Evolutionary conservation across 148 eudicot species (phyloP).

Genomic region (Nepenthes mirabilis): DNA sequence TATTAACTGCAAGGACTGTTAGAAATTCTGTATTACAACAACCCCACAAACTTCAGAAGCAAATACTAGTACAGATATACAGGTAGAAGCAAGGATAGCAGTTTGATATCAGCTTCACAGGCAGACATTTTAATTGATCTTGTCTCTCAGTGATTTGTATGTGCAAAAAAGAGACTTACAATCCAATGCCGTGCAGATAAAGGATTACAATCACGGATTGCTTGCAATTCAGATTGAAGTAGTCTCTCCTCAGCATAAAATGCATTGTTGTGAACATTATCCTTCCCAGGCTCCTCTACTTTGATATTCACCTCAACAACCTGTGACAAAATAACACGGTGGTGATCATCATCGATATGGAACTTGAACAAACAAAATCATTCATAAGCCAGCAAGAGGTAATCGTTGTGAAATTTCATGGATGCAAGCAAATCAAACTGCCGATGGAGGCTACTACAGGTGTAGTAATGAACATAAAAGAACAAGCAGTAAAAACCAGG

Average conservation of each 20-base stretch:
- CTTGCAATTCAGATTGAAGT: constrained; percentile 74
- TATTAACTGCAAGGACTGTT: not conserved
- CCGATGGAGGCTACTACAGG: not conserved
- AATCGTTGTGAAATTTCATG: no score
- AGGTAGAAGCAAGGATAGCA: no score
- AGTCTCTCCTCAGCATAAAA: constrained; percentile 85
- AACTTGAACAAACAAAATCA: no score
- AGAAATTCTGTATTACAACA: not conserved
- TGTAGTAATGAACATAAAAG: not conserved
- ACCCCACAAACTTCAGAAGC: no score
- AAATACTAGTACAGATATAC: no score
- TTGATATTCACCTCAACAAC: constrained; percentile 90
- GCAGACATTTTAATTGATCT: not conserved
- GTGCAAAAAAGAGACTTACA: constrained; percentile 35
- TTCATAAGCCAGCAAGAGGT: no score
- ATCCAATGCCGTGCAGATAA: constrained; percentile 97
- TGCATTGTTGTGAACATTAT: constrained; percentile 89
- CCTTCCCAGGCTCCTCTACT: constrained; percentile 86
- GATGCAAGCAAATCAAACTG: no score
- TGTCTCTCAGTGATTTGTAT: not conserved
- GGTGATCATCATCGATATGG: not conserved
- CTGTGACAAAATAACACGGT: constrained; percentile 16
- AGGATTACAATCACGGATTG: constrained; percentile 89
- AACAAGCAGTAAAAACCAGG: not conserved
- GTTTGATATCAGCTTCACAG: no score